Base-by-base conservation (phyloP, 805 yeast genomes). In the Sugiyamaella chiloensis region DNA sequence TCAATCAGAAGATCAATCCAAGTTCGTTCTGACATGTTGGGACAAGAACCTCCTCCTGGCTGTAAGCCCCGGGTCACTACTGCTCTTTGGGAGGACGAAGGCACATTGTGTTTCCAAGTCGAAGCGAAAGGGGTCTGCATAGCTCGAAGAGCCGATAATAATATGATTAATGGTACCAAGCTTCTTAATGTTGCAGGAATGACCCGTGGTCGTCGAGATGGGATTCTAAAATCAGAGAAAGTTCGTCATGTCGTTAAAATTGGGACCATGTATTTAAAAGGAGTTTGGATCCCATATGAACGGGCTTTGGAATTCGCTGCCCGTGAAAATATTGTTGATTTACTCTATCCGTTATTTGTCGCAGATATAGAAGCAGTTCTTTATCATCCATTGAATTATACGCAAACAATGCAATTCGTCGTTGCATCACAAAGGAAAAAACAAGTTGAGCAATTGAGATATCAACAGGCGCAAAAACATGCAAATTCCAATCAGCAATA, bases 211-310 rank as follows among this genome's bases (percentile, higher is more conserved):
- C 75, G 93, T 55, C 74, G 95, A 59, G 95, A 87, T 65, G 95
- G 95, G n/a, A 83, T 87, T 51, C 70, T 87, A 52, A 87, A 87
- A 66, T 76, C 83, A 52, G 95, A 86, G 61, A 82, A 83, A 55
- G 77, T 80, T 26, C 72, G 93, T 42, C 87, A 83, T 62, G 95
- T 87, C 21, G 91, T 87, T 40, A 87, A 87, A 65, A 81, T 84
- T 53, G 95, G 95, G 3, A 80, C 89, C 9, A 87, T 87, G 91
- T 88, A 85, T 63, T 71, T 87, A 59, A 87, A 87, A 66, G 95
- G 95, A 27, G 95, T 87, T 35, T 87, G 95, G 95, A 85, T 87
- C 51, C 95, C 95, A 2, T 85, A 85, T 60, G 93, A 85, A 53
- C 72, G 93, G 40, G 95, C 95, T 1, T 70, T 79, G 31, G 83